These are phyloP conservation scores for Cystobasidium sp. DNA, from an alignment of 1,284 basidiomycete species.

Conservation along the genomic window DNA sequence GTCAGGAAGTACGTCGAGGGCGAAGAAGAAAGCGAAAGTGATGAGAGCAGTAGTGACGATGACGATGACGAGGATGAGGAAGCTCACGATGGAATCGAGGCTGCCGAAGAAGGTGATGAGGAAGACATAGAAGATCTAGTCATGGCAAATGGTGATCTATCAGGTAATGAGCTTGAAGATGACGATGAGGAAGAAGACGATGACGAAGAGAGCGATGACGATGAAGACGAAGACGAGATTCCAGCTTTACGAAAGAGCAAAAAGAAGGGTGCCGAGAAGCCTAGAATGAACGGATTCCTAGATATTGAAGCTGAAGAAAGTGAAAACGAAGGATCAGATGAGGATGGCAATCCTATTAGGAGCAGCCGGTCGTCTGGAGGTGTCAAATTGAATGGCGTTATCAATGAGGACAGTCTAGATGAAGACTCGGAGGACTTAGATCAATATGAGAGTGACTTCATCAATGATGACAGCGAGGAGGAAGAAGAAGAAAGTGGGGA, in stretches of 20 bases:
- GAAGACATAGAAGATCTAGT: constrained; percentile 71
- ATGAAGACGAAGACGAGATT: constrained; percentile 65
- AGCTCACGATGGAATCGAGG: constrained; percentile 56
- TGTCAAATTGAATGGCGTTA: constrained; percentile 29
- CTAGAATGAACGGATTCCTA: constrained; percentile 35
- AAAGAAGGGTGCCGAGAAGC: neutral
- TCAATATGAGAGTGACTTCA: constrained; percentile 45
- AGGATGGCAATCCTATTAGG: constrained; percentile 14
- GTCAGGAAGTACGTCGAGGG: constrained; percentile 60
- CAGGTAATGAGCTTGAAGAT: constrained; percentile 59
- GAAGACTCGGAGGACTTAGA: constrained; percentile 48
- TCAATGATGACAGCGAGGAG: constrained; percentile 45
- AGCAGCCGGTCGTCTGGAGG: neutral
- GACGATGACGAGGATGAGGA: constrained; percentile 34
- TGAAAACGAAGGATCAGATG: constrained; percentile 45
- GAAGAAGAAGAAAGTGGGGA: constrained; percentile 13
- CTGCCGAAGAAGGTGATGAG: constrained; percentile 61
- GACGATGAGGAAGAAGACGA: constrained; percentile 51
- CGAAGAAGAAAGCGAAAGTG: constrained; percentile 57
- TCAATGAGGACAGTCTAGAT: constrained; percentile 35
- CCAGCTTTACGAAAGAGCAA: constrained; percentile 14
- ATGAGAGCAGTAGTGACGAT: constrained; percentile 47
- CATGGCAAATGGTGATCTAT: constrained; percentile 60
- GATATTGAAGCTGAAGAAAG: constrained; percentile 44
- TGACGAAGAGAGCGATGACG: constrained; percentile 63